Percentiles rank a stretch among this genome's conserved stretches.
Conservation (phyloP, 2,329 filamentous ascomycete genomes). For the Neonectria punicea region DNA sequence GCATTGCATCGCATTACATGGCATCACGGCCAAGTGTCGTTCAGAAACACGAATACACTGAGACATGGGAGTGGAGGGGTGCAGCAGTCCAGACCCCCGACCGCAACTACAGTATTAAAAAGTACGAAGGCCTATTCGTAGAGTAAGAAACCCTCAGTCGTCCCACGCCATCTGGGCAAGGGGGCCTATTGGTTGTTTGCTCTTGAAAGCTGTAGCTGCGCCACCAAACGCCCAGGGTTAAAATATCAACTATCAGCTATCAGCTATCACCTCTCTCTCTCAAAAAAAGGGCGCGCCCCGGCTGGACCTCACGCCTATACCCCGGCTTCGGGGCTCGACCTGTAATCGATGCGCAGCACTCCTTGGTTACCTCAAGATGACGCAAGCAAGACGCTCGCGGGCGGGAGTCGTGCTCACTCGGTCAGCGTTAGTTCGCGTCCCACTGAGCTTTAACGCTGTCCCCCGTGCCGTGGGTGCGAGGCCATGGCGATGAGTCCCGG, state of each 20-base stretch:
- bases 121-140: background rate
- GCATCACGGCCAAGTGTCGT: background rate
- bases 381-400: background rate
- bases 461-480: background rate
- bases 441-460: background rate
- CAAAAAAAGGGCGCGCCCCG: background rate
- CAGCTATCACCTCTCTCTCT: constrained; percentile 10
- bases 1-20: background rate
- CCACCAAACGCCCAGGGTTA: background rate
- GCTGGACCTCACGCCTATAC: constrained; percentile 10
- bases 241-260: constrained; percentile 7
- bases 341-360: background rate
- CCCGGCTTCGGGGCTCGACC: background rate
- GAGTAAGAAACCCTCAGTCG: background rate
- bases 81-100: background rate
- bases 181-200: background rate
- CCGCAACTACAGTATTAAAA: background rate
- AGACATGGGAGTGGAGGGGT: constrained; percentile 1
- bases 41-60: background rate
- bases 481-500: background rate
- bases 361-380: constrained; percentile 5
- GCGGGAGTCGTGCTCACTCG: background rate
- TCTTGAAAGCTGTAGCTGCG: constrained; percentile 1
- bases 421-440: constrained; percentile 3
- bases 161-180: background rate